These are phyloP conservation scores for Candida pseudocylindracea DNA, from an alignment of 1,139 yeast species.

Conservation along the genomic window DNA sequence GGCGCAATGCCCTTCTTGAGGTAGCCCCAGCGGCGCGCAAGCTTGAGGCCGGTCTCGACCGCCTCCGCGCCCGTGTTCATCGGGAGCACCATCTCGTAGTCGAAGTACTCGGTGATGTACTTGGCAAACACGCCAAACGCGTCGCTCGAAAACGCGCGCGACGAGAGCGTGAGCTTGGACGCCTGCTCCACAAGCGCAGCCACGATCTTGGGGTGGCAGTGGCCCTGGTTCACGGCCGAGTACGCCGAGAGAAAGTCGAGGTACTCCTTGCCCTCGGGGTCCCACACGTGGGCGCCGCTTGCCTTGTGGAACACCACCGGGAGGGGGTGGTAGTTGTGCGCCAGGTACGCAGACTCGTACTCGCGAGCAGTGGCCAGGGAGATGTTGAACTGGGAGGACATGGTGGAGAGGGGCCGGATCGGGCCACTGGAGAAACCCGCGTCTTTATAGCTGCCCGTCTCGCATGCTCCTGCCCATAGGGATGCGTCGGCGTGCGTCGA, in stretches of 20 bases:
- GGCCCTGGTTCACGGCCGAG: constrained; percentile 97
- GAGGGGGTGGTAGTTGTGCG: constrained; percentile 91
- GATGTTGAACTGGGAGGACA: too few relatives aligned
- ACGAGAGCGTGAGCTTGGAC: constrained; percentile 56
- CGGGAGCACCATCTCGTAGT: constrained; percentile 84
- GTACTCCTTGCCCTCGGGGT: constrained; percentile 83
- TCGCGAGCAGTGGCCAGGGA: constrained; percentile 37
- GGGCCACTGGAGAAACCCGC: too few relatives aligned
- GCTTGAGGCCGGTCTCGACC: constrained; percentile 82
- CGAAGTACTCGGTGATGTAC: constrained; percentile 71
- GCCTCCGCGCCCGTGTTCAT: constrained; percentile 99
- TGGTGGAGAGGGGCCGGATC: too few relatives aligned
- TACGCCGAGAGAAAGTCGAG: constrained; percentile 82
- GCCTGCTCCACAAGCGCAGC: constrained; percentile 81
- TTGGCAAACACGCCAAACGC: constrained; percentile 76
- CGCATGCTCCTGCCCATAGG: too few relatives aligned
- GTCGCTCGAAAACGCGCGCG: constrained; percentile 86
- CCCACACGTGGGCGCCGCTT: constrained; percentile 89
- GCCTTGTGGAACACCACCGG: constrained; percentile 88
- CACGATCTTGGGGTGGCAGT: constrained; percentile 87
- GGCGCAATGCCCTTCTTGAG: constrained; percentile 64
- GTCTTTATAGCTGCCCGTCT: too few relatives aligned
- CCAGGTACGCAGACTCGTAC: constrained; percentile 66
- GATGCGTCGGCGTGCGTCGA: too few relatives aligned
- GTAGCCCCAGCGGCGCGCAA: constrained; percentile 97